phyloP scores from a whole-genome alignment of 1,284 basidiomycete genomes.

The Sporisorium exsertum region DNA sequence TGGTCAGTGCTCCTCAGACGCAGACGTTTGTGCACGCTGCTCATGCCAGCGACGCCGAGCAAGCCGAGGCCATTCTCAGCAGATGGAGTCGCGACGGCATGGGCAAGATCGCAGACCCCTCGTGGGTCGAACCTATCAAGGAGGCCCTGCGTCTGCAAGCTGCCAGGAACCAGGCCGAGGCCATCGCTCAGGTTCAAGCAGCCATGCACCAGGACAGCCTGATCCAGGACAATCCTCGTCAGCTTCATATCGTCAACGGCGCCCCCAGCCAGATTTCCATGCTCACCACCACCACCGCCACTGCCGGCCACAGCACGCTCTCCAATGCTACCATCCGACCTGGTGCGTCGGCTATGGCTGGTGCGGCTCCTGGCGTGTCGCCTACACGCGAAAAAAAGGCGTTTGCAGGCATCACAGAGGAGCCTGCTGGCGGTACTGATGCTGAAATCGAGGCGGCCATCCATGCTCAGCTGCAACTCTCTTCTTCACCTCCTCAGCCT shows the following conservation, averaged over 20 bases:
- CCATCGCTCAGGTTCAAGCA: slow-evolving; percentile 79
- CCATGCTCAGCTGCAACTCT: slow-evolving; percentile 28
- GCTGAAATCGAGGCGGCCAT: slow-evolving; percentile 39
- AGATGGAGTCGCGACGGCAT: slow-evolving; percentile 91
- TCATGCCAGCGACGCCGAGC: slow-evolving; percentile 91
- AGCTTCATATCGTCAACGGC: slow-evolving; percentile 62
- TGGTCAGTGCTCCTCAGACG: slow-evolving; percentile 57
- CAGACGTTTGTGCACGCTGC: slow-evolving; percentile 77
- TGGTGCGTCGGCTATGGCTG: not conserved
- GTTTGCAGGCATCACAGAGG: slow-evolving; percentile 53
- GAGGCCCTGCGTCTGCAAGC: slow-evolving; percentile 76
- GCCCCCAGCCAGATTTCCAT: slow-evolving; percentile 53
- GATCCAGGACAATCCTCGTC: slow-evolving; percentile 67
- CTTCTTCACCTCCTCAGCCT: slow-evolving; percentile 18
- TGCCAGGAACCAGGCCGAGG: slow-evolving; percentile 79
- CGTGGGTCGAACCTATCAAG: slow-evolving; percentile 90
- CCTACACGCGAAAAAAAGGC: slow-evolving; percentile 35
- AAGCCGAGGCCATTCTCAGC: slow-evolving; percentile 86
- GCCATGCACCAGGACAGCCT: slow-evolving; percentile 71
- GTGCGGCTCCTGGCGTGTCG: slow-evolving; percentile 9
- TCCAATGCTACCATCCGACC: slow-evolving; percentile 36
- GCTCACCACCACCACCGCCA: slow-evolving; percentile 54
- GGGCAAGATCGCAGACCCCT: slow-evolving; percentile 76
- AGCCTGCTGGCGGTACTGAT: slow-evolving; percentile 22
- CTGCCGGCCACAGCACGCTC: slow-evolving; percentile 52